phyloP scores from a whole-genome alignment of 2,329 filamentous ascomycete species.

The Mariannaea elegans region DNA sequence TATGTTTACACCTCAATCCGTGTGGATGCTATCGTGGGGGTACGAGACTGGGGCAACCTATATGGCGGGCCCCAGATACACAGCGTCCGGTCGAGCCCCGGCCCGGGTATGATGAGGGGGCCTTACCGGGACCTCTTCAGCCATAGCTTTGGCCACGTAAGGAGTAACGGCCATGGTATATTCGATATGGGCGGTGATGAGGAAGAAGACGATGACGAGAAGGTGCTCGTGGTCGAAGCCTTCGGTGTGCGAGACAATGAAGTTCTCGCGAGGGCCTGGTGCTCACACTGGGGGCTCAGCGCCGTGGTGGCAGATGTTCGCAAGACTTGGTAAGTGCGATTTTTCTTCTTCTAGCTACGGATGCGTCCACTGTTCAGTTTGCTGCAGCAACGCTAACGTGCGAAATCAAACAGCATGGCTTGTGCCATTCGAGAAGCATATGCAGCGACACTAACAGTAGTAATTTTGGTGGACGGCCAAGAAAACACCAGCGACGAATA shows the following conservation, averaged over 20 bases:
- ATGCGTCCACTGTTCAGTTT: neutral
- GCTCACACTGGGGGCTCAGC: constrained; percentile 76
- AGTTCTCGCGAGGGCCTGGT: constrained; percentile 80
- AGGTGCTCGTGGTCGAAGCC: constrained; percentile 76
- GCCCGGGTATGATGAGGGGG: constrained; percentile 40
- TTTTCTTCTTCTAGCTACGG: neutral
- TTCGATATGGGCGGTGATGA: constrained; percentile 24
- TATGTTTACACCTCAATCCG: constrained; percentile 68
- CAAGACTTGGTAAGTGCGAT: constrained; percentile 67
- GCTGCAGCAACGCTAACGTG: constrained; percentile 1
- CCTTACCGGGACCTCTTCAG: constrained; percentile 39
- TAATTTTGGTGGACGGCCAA: constrained; percentile 69
- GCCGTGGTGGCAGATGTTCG: constrained; percentile 75
- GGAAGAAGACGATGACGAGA: constrained; percentile 63
- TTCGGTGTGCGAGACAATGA: constrained; percentile 80
- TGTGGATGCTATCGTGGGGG: constrained; percentile 71
- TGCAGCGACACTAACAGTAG: constrained; percentile 75
- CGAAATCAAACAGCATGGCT: constrained; percentile 63
- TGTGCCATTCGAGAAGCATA: constrained; percentile 81
- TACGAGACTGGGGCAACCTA: constrained; percentile 70
- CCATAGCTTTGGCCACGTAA: constrained; percentile 34
- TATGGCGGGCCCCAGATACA: constrained; percentile 43
- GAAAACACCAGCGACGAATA: constrained; percentile 54
- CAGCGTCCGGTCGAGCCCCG: constrained; percentile 49
- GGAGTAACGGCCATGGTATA: constrained; percentile 24